phyloP scores from a whole-genome alignment of 2,329 filamentous ascomycete species.

The Malbranchea zuffiana region DNA sequence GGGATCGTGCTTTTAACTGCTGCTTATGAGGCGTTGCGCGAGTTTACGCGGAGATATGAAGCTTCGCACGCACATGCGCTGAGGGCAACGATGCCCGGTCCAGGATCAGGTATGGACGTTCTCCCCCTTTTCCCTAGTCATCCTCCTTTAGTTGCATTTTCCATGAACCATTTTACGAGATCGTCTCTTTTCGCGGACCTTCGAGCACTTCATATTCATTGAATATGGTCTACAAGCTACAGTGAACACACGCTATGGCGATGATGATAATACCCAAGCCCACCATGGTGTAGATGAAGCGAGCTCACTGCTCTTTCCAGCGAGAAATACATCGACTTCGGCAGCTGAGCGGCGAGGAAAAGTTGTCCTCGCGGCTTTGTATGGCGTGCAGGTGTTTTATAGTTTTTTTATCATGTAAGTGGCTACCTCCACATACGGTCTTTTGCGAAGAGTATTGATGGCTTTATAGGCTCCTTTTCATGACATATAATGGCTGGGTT shows the following conservation, averaged over 20 bases:
- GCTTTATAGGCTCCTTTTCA: constrained; percentile 75
- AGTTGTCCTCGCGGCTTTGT: constrained; percentile 68
- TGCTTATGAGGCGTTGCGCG: constrained; percentile 85
- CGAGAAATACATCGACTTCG: constrained; percentile 51
- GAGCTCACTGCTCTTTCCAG: constrained; percentile 65
- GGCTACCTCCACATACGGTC: background rate
- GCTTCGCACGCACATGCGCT: constrained; percentile 13
- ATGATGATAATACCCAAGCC: no score
- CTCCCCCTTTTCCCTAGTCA: background rate
- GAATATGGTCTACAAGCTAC: no score
- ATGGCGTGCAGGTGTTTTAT: constrained; percentile 93
- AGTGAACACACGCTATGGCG: no score
- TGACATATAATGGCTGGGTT: constrained; percentile 99
- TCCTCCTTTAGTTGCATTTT: no score
- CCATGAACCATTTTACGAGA: no score
- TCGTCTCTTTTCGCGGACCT: no score
- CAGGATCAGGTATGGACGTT: constrained; percentile 10
- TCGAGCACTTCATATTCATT: no score
- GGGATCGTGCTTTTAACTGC: constrained; percentile 72
- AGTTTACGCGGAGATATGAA: constrained; percentile 68
- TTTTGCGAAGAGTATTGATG: background rate
- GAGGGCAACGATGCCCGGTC: constrained; percentile 5
- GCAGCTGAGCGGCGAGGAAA: constrained; percentile 56
- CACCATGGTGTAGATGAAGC: constrained; percentile 31
- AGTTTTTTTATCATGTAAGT: constrained; percentile 99